phyloP scores from a whole-genome alignment of 1,284 basidiomycete genomes.

The Tilletiaria anomala region DNA sequence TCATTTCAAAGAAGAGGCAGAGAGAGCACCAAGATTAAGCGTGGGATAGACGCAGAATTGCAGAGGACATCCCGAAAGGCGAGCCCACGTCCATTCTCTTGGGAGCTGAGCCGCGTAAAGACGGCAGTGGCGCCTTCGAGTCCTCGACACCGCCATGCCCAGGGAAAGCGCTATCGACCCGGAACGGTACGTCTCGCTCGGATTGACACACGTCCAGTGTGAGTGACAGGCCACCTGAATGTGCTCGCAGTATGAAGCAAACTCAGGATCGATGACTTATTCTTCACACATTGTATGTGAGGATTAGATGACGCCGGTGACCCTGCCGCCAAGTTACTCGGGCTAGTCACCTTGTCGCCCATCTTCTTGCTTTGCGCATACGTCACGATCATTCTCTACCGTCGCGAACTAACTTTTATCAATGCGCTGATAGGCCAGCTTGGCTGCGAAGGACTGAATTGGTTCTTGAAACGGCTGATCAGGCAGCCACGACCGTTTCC shows the following conservation, averaged over 20 bases:
- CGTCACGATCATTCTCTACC: constrained; percentile 57
- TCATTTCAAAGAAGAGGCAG: no score
- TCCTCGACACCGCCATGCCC: not conserved
- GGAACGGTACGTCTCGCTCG: constrained; percentile 14
- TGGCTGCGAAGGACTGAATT: constrained; percentile 58
- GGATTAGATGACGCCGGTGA: constrained; percentile 23
- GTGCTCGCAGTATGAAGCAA: no score
- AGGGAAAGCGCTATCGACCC: constrained; percentile 18
- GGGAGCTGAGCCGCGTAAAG: not conserved
- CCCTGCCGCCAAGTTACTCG: constrained; percentile 16
- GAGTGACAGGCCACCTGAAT: no score
- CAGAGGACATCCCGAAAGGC: not conserved
- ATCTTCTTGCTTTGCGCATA: constrained; percentile 47
- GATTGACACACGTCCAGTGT: constrained; percentile 4
- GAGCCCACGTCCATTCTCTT: not conserved
- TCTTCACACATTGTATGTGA: not conserved
- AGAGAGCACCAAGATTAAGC: no score
- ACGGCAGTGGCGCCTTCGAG: not conserved
- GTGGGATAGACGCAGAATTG: not conserved
- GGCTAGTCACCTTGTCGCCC: constrained; percentile 31
- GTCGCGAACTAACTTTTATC: constrained; percentile 60
- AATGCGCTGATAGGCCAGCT: constrained; percentile 70
- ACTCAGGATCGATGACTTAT: no score
- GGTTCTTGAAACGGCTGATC: constrained; percentile 53
- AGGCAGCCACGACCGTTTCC: constrained; percentile 56